These are phyloP conservation scores for Lenzites betulinus DNA, from an alignment of 768 basidiomycete species.

Conservation along the genomic window DNA sequence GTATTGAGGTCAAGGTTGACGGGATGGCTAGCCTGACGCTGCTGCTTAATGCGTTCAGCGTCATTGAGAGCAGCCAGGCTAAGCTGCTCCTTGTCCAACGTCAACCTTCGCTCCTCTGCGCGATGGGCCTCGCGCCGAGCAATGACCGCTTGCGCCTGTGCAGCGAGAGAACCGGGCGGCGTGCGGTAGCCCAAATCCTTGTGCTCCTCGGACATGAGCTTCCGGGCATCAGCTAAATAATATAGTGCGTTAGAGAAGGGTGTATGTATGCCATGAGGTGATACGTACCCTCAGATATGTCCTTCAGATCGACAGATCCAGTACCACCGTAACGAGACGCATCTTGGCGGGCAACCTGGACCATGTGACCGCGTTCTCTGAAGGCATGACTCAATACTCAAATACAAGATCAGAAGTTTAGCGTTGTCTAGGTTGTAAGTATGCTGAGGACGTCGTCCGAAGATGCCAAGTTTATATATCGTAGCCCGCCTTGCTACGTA, in stretches of 20 bases:
- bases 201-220: constrained; percentile 32
- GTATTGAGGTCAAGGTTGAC: constrained; percentile 20
- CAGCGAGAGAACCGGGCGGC: constrained; percentile 30
- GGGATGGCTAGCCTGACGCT: constrained; percentile 10
- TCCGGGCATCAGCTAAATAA: constrained; percentile 25
- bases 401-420: not conserved
- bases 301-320: constrained; percentile 26
- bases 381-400: not conserved
- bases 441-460: not conserved
- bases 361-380: constrained; percentile 8
- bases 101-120: constrained; percentile 23
- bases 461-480: not conserved
- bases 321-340: not conserved
- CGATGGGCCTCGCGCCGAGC: constrained; percentile 24
- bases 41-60: constrained; percentile 24
- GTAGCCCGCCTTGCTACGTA: not conserved
- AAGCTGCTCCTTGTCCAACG: constrained; percentile 15
- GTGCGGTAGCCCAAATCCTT: constrained; percentile 34
- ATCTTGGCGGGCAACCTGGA: constrained; percentile 12
- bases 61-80: constrained; percentile 23
- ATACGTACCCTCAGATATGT: constrained; percentile 28
- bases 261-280: too few species aligned
- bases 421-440: not conserved
- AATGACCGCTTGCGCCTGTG: constrained; percentile 28
- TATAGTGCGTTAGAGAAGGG: too few species aligned